Evolutionary conservation across 164 flowering plant genomes (phyloP), one percentile per base, ranked within the genome.

Genomic region (Vitis rotundifolia): DNA sequence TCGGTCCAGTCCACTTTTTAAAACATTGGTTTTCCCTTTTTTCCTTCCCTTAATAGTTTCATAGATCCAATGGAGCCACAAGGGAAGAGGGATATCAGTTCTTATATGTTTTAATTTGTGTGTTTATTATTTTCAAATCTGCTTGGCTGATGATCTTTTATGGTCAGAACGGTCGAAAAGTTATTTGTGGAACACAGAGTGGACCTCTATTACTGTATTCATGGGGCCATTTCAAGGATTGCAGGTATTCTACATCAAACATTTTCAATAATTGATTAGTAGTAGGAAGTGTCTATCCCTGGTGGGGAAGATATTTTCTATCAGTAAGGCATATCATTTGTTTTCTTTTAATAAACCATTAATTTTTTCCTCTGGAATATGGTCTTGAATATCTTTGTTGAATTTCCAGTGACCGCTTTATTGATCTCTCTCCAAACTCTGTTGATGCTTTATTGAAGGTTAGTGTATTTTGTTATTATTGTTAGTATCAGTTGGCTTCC

Each of bases 221-320:
- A 16, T 96, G 98, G 98, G 99, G 98, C 8, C 83, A 71, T 74
- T 92, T 93, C 86, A 84, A 88, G 82, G 98, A 96, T 77, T 92
- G 97, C 95, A 96, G 99, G 99, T 93, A 79, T 55, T 71, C 13
- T 59, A 11, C 28, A 9, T 57, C 51, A 22, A 56, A 47, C 4
- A 64, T 16, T 15, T 61, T n/a, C 29, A 52, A 11, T 59, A 49
- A 14, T 59, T 12, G 14, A 68, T 68, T 14, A 59, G 11, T 11
- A 69, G 44, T 37, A 37, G 44, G 7, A 37, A 37, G 51, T 56
- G 9, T 37, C 8, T 55, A 13, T 67, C 16, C n/a, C 4, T 31
- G 16, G 8, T 37, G 2, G 26, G 26, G 26, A 22, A 22, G 26
- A 22, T 22, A 22, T 22, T 22, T 22, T 22, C 26, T 22, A 2